Evolutionary conservation across 2,329 filamentous ascomycete species (phyloP), one percentile per base, ranked within the genome.

Genomic region (Pseudogymnoascus sp.): DNA sequence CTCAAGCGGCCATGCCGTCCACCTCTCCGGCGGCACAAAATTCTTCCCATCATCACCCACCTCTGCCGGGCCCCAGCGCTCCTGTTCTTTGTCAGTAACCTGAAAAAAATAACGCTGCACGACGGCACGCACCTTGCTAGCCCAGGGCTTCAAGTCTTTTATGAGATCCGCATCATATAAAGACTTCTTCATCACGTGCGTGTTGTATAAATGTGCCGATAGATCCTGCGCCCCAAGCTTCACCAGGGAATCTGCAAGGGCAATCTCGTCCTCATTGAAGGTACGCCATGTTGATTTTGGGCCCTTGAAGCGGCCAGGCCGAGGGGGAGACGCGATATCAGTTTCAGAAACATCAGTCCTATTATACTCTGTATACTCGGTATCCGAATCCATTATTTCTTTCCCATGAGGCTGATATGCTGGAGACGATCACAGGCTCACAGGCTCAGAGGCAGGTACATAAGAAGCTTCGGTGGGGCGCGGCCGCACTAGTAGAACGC

Each of bases 1-100:
- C 17, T 80, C 79, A 70, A 95, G 73, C 4, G 93, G 93, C 93
- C 93, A 97, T 0, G 92, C 89, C 15, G 90, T 90, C 92, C 93
- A 97, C 4, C 71, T 66, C 63, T 81, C 84, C 0, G 83, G 79
- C 1, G 82, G 82, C 4, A 72, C 73, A 80, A 83, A 86, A 12
- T 31, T 48, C 41, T 58, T 55, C 21, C 25, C 60, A 69, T 69
- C 63, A 72, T 74, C 63, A 66, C 71, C 68, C 29, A 71, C 48
- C 68, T 70, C 61, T 61, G 71, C 27, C 35, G 70, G 74, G 29
- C 76, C 65, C 76, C 77, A 80, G 7, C 63, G 65, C 31, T 73
- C 71, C 48, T 64, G 33, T 17, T 65, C 62, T 31, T 58, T 5
- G 15, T 55, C 15, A 55, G n/a, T 21, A 12, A 55, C 29, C 3